These are phyloP conservation scores for Calonectria pteridis DNA, from an alignment of 2,329 filamentous ascomycete genomes.

Conservation along the genomic window DNA sequence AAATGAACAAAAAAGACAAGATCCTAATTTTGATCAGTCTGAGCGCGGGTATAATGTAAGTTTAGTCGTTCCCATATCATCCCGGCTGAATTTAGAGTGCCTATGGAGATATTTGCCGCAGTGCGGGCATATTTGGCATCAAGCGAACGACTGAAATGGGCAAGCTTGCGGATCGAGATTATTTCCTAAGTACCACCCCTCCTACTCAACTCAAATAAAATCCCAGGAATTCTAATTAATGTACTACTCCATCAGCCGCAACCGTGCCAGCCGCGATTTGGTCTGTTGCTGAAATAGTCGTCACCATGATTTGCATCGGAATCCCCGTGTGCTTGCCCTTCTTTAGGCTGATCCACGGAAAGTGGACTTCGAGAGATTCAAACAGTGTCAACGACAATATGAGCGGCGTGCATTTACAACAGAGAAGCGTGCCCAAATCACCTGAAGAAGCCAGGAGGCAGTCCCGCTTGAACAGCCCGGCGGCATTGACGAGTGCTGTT, in stretches of 20 bases:
- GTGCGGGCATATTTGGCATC: background rate
- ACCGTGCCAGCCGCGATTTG: background rate
- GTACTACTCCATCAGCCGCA: background rate
- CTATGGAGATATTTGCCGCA: background rate
- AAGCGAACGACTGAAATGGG: background rate
- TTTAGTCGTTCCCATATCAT: background rate
- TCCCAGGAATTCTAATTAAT: background rate
- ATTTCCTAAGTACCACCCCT: background rate
- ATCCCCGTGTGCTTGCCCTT: background rate
- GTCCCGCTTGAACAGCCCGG: too few relatives aligned
- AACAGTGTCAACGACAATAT: background rate
- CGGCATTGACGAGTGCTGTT: too few relatives aligned
- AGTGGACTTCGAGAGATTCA: background rate
- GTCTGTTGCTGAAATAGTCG: background rate
- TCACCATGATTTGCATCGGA: conserved; percentile 2
- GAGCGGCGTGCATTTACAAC: background rate
- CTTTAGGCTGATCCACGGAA: background rate
- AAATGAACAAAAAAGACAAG: conserved; percentile 1
- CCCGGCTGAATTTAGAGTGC: accelerated
- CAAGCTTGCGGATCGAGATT: background rate
- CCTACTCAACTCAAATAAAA: background rate
- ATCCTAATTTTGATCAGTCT: background rate
- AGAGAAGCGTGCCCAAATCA: background rate
- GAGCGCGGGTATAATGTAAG: background rate
- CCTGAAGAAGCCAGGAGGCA: background rate